Conservation (phyloP, 148 eudicot genomes). For the Agrostemma githago region DNA sequence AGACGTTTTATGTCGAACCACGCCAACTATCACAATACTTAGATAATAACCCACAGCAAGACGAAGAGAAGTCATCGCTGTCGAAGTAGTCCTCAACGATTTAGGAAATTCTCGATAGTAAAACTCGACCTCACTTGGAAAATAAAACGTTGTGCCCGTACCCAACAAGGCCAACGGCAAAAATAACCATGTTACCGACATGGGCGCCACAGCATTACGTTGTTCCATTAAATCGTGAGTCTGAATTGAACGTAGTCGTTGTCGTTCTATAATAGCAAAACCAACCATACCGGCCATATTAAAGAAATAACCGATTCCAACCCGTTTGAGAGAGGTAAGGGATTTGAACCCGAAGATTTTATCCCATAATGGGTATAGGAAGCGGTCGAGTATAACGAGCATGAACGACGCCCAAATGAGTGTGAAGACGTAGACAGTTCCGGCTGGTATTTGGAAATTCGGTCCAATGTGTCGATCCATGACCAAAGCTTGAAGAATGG, state of each 20-base stretch:
- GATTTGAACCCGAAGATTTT: slow-evolving; percentile 11
- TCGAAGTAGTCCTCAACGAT: slow-evolving; percentile 24
- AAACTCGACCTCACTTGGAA: slow-evolving; percentile 27
- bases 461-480: slow-evolving; percentile 33
- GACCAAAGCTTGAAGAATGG: slow-evolving; percentile 46
- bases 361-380: slow-evolving; percentile 32
- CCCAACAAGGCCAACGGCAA: slow-evolving; percentile 25
- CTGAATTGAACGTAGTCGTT: slow-evolving; percentile 21
- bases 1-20: slow-evolving; percentile 15
- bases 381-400: slow-evolving; percentile 28
- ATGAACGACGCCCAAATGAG: slow-evolving; percentile 28
- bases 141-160: slow-evolving; percentile 19
- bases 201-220: not conserved
- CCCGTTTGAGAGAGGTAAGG: slow-evolving; percentile 25
- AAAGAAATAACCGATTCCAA: slow-evolving; percentile 37
- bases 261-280: slow-evolving; percentile 34
- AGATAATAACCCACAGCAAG: slow-evolving; percentile 34
- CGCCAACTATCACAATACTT: slow-evolving; percentile 23
- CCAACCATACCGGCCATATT: slow-evolving; percentile 26
- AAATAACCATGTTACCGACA: slow-evolving; percentile 21
- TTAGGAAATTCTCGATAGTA: slow-evolving; percentile 29
- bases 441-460: slow-evolving; percentile 31
- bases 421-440: slow-evolving; percentile 28
- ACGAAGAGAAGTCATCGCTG: slow-evolving; percentile 18
- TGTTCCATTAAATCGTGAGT: not conserved